Conservation (phyloP, 1,284 basidiomycete species). For the Ustanciosporium gigantosporum region DNA sequence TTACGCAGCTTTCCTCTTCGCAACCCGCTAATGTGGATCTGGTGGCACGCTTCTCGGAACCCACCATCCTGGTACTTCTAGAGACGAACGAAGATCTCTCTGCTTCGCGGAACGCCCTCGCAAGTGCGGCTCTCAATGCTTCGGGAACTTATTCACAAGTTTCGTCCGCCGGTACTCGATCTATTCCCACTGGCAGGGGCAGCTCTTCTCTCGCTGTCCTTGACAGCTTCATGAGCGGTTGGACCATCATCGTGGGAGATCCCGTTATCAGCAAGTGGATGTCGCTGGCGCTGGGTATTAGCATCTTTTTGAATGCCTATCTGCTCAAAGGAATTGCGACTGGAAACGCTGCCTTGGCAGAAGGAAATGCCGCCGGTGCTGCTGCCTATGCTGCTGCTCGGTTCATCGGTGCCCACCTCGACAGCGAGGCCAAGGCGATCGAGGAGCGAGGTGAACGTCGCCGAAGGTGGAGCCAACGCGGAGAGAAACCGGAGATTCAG, state of each 20-base stretch:
- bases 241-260: conserved; percentile 92
- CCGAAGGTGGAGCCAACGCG: conserved; percentile 21
- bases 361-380: conserved; percentile 58
- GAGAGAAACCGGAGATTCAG: conserved; percentile 4
- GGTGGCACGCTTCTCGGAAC: conserved; percentile 57
- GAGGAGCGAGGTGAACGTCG: conserved; percentile 27
- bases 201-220: conserved; percentile 63
- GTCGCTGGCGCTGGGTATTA: conserved; percentile 81
- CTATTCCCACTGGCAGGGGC: conserved; percentile 15
- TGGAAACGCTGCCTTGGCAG: conserved; percentile 55
- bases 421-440: conserved; percentile 33
- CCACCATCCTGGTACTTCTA: conserved; percentile 72
- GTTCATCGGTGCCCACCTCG: conserved; percentile 57
- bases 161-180: conserved; percentile 11
- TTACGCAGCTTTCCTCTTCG: conserved; percentile 40
- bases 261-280: conserved; percentile 96
- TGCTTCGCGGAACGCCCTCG: conserved; percentile 32
- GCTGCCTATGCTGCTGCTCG: conserved; percentile 59
- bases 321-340: conserved; percentile 75
- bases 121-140: conserved; percentile 49
- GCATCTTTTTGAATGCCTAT: conserved; percentile 89
- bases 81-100: conserved; percentile 58
- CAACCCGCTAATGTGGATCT: conserved; percentile 43
- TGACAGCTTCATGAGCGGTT: conserved; percentile 88
- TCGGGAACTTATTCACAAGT: conserved; percentile 34